These are phyloP conservation scores for Conticribra weissflogii DNA, from an alignment of 108 stramenopile species.

Conservation along the genomic window DNA sequence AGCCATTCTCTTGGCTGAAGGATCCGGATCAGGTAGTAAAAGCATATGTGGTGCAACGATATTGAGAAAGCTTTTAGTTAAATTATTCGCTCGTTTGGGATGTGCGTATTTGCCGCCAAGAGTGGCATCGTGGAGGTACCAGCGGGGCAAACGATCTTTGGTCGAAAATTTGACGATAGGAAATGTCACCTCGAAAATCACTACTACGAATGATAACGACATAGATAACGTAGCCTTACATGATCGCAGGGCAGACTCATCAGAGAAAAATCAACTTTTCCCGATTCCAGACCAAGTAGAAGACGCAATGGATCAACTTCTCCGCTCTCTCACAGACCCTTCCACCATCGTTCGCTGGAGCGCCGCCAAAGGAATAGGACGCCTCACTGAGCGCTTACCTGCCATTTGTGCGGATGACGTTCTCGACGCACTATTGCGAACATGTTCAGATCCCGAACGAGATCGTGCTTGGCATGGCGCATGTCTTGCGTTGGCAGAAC, in stretches of 20 bases:
- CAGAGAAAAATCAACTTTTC: conserved; percentile 42
- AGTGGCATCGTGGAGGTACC: conserved; percentile 94
- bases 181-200: background rate
- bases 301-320: conserved; percentile 93
- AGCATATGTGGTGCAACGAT: conserved; percentile 51
- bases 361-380: conserved; percentile 97
- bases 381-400: conserved; percentile 93
- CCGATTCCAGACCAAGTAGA: conserved; percentile 93
- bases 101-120: conserved; percentile 90
- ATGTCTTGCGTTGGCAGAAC: conserved; percentile 94
- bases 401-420: conserved; percentile 94
- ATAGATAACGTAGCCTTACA: background rate
- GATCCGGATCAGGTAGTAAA: background rate
- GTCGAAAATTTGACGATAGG: conserved; percentile 66
- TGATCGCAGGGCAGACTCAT: background rate
- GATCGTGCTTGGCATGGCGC: conserved; percentile 97
- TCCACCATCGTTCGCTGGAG: conserved; percentile 98
- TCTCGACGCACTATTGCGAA: conserved; percentile 86
- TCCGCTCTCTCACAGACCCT: conserved; percentile 74
- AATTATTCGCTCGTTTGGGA: conserved; percentile 92
- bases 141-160: conserved; percentile 87
- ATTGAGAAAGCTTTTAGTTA: conserved; percentile 86
- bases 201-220: background rate
- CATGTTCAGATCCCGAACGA: conserved; percentile 76
- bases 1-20: conserved; percentile 52